phyloP scores from a whole-genome alignment of 2,329 filamentous ascomycete genomes.

The Berkeleyomyces basicola region DNA sequence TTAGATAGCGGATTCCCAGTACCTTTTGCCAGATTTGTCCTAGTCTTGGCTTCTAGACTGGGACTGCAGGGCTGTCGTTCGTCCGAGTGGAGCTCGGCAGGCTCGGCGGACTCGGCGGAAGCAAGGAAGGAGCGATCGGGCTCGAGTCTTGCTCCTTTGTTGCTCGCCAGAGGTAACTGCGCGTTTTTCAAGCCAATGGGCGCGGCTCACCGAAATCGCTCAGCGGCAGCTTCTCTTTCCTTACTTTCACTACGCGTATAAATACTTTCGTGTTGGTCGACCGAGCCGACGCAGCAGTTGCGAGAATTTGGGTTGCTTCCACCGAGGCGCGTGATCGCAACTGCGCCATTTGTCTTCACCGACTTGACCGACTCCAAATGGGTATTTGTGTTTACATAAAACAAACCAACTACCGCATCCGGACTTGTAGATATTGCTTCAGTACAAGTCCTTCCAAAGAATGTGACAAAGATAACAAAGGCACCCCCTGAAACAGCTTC shows the following conservation, averaged over 20 bases:
- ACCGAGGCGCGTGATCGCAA: not conserved
- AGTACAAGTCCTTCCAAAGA: no score
- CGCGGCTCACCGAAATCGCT: not conserved
- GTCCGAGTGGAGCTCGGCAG: no score
- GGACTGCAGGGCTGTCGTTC: not conserved
- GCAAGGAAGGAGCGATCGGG: not conserved
- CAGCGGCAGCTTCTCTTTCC: not conserved
- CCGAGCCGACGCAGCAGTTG: not conserved
- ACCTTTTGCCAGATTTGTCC: not conserved
- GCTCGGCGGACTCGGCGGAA: not conserved
- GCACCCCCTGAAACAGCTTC: not conserved
- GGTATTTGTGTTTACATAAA: not conserved
- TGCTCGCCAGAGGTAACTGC: not conserved
- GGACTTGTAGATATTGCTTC: no score
- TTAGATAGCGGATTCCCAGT: not conserved
- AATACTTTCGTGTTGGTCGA: not conserved
- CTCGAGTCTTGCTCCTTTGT: not conserved
- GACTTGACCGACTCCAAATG: not conserved
- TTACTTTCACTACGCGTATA: not conserved
- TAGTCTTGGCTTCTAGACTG: not conserved
- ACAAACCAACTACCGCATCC: not conserved
- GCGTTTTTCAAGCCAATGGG: not conserved
- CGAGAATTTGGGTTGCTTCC: not conserved
- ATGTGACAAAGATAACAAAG: not conserved
- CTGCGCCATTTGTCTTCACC: conserved; percentile 1